Base-by-base conservation (phyloP, 202 grass and related monocot genomes). In the Cymbopogon flexuosus region DNA sequence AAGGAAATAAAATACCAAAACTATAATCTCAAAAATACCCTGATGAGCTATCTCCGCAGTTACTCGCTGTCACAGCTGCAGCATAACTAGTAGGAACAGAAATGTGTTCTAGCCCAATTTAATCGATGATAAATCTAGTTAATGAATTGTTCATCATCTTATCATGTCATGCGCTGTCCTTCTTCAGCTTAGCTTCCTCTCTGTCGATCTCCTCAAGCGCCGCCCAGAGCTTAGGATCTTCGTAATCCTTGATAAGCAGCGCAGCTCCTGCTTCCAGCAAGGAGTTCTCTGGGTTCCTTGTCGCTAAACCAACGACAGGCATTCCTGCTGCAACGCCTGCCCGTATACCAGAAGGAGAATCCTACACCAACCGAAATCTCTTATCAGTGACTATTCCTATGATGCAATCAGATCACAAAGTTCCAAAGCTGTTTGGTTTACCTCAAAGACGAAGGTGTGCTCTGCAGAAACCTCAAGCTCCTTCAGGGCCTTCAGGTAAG, bases 361-460 rank as follows among this genome's bases (percentile, higher is more conserved):
- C 94, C 94, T 94, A 52, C 1, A 80, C 19, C 46, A 52, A 82
- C 5, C 31, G 15, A 11, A 27, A 51, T 8, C 6, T 33, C 16
- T 5, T 5, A 5, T 56, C 14, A 30, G 18, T 2, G 52, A 68
- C 51, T 3, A 6, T 6, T 42, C 0, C 5, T 57, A 10, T 19
- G 14, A 29, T 3, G 56, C 8, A 2, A 45, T 6, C 9, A 56
- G 64, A 81, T 3, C 37, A 68, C 19, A 9, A 16, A 13, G 10
- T 29, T 23, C 35, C 54, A 51, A 71, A 6, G 23, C 2, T 6
- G 56, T 51, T 49, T 12, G 30, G 22, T 27, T 1, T 80, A 91
- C 95, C 92, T 98, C 95, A 34, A 94, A 94, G 56, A 98, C 56
- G 37, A 94, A 94, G 21, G 88, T 75, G 70, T 93, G 92, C 24